Base-by-base conservation (phyloP, 371 early-diverging fungal genomes). In the Mucor circinelloides region DNA sequence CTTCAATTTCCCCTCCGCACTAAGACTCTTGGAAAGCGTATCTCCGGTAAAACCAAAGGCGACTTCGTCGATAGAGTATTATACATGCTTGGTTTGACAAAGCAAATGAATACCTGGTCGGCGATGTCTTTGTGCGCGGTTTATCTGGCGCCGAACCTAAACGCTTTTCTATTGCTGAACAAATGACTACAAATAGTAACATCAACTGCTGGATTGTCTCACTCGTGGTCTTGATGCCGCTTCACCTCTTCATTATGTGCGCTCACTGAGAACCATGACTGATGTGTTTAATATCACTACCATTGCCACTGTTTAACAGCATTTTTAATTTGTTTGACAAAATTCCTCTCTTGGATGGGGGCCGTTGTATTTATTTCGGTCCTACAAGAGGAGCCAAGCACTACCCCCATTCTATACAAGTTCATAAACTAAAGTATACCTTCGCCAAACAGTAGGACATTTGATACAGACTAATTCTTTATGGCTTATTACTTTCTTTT, bases 161-260 rank as follows among this genome's bases (percentile, higher is more conserved):
- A 87, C 89, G 97, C 69, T 79, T 93, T 17, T 87, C 90, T 1
- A 94, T 95, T 66, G 95, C 93, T 25, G 91, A 91, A 76, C 94
- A 96, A 79, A 89, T 97, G 66, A 87, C 95, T 1, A 87, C 92
- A 2, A 79, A 80, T 21, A 90, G 91, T 38, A 74, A 87, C 7
- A 80, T 94, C 67, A 88, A 91, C 63, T 86, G 93, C 68, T 91
- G 94, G 96, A 97, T 68, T 94, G 93, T 32, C 90, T 93, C 38
- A 94, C 94, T 1, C 89, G 91, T 66, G 97, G 97, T 63, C 82
- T 98, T 23, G 99, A 98, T 80, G 89, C 94, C 12, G 90, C 94
- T 38, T 94, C 93, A 21, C 95, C 97, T 17, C 81, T 93, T 0
- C 92, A 93, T 72, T 91, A 91, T 64, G 82, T 88, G 30, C 81